Percentiles rank a stretch among this genome's conserved stretches.
These are phyloP conservation scores for Solanum virginianum DNA, from an alignment of 257 asterid genomes.

Conservation along the genomic window DNA sequence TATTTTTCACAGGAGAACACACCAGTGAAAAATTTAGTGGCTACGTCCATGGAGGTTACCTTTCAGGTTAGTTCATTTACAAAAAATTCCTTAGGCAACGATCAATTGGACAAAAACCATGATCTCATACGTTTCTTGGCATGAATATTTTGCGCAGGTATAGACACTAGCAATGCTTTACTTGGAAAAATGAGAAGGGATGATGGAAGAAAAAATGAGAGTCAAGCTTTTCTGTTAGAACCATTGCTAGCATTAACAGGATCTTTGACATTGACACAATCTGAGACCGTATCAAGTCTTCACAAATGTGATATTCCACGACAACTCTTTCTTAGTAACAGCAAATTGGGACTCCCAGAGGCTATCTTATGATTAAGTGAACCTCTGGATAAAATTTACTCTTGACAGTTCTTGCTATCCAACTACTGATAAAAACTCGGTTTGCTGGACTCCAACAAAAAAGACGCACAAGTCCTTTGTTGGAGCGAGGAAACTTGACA, in stretches of 20 bases:
- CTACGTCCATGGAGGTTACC: constrained; percentile 90
- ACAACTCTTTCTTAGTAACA: constrained; percentile 29
- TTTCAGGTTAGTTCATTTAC: constrained; percentile 41
- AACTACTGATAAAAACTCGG: background rate
- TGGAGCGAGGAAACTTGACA: background rate
- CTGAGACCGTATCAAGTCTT: constrained; percentile 43
- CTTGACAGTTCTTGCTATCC: constrained; percentile 1
- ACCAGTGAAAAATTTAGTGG: constrained; percentile 80
- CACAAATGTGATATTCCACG: constrained; percentile 51
- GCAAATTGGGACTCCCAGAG: constrained; percentile 39
- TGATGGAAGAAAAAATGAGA: constrained; percentile 38
- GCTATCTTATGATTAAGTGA: constrained; percentile 42
- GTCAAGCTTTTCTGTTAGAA: constrained; percentile 34
- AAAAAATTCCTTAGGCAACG: background rate
- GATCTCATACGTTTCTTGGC: background rate
- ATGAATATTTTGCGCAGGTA: constrained; percentile 35
- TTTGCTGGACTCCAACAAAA: background rate
- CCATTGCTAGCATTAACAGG: constrained; percentile 51
- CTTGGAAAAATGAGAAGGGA: constrained; percentile 50
- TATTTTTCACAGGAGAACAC: constrained; percentile 88
- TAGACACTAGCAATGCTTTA: constrained; percentile 55
- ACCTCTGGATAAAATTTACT: background rate
- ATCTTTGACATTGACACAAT: constrained; percentile 37
- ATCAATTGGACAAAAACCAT: background rate
- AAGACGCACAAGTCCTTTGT: background rate